phyloP scores from a whole-genome alignment of 164 flowering plant species.

The Vitis labrusca region DNA sequence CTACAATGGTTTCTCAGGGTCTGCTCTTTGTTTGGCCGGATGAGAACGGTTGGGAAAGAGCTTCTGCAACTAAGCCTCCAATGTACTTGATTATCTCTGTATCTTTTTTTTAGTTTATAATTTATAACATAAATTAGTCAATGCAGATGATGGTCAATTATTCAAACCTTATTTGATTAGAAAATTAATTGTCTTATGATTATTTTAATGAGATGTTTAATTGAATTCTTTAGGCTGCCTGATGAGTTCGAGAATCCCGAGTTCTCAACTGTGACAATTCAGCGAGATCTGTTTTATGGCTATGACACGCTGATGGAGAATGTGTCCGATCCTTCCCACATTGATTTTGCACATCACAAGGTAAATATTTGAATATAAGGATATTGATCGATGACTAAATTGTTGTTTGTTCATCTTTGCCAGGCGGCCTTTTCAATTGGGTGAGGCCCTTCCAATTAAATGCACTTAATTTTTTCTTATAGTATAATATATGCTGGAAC shows the following conservation, averaged over 20 bases:
- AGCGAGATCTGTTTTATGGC: constrained; percentile 90
- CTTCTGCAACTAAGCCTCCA: constrained; percentile 67
- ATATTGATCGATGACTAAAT: neutral
- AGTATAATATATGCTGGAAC: no score
- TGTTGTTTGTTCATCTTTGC: neutral
- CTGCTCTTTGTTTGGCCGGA: constrained; percentile 99
- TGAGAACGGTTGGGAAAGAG: constrained; percentile 91
- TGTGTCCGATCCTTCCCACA: constrained; percentile 98
- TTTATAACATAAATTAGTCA: neutral
- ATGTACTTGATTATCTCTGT: constrained; percentile 35
- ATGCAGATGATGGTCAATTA: no score
- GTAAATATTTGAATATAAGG: constrained; percentile 23
- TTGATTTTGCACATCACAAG: constrained; percentile 98
- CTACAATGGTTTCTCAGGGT: constrained; percentile 92
- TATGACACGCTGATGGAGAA: constrained; percentile 99
- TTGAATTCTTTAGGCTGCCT: constrained; percentile 62
- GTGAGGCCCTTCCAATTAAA: no score
- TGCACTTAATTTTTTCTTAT: no score
- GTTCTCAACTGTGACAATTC: constrained; percentile 85
- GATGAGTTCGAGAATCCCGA: constrained; percentile 86
- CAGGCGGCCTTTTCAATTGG: no score
- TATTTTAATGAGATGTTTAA: constrained; percentile 1
- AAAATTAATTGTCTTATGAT: neutral
- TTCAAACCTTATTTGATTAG: neutral
- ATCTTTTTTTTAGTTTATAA: neutral